phyloP scores from a whole-genome alignment of 768 basidiomycete species.

The Hygrophorus russula region DNA sequence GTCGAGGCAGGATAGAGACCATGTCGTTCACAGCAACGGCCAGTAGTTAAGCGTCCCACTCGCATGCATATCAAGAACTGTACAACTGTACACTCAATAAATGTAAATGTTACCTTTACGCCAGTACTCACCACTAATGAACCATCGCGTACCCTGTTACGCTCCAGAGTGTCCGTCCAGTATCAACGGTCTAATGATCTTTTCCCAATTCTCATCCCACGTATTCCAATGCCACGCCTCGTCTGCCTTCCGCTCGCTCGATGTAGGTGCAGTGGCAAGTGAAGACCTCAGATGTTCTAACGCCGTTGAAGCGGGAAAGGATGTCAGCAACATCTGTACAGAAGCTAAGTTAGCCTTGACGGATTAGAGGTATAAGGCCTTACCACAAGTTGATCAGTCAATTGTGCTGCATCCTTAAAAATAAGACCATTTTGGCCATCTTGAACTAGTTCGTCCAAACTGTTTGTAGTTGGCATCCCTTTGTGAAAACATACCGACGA shows the following conservation, averaged over 20 bases:
- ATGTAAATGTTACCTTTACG: not conserved
- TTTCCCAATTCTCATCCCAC: slow-evolving; percentile 85
- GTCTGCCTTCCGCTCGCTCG: slow-evolving; percentile 12
- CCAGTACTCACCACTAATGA: too few relatives aligned
- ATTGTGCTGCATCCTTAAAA: slow-evolving; percentile 54
- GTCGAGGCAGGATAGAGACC: slow-evolving; percentile 79
- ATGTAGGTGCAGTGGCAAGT: slow-evolving; percentile 20
- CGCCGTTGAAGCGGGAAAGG: slow-evolving; percentile 47
- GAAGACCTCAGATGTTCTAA: slow-evolving; percentile 43
- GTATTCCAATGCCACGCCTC: slow-evolving; percentile 49
- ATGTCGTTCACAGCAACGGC: slow-evolving; percentile 60
- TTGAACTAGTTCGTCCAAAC: slow-evolving; percentile 79
- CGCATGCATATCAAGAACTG: too few relatives aligned
- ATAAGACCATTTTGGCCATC: slow-evolving; percentile 76
- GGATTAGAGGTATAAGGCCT: slow-evolving; percentile 10
- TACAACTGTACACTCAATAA: too few relatives aligned
- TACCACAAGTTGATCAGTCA: slow-evolving; percentile 68
- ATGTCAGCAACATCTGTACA: slow-evolving; percentile 41
- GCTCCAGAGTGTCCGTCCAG: slow-evolving; percentile 13
- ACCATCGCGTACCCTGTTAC: too few relatives aligned
- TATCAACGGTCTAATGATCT: slow-evolving; percentile 49
- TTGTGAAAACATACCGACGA: too few relatives aligned
- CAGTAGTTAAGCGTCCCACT: slow-evolving; percentile 5
- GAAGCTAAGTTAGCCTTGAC: not conserved
- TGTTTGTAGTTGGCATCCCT: slow-evolving; percentile 16